Evolutionary conservation across 257 asterid genomes (phyloP).

Genomic region (Sherardia arvensis): DNA sequence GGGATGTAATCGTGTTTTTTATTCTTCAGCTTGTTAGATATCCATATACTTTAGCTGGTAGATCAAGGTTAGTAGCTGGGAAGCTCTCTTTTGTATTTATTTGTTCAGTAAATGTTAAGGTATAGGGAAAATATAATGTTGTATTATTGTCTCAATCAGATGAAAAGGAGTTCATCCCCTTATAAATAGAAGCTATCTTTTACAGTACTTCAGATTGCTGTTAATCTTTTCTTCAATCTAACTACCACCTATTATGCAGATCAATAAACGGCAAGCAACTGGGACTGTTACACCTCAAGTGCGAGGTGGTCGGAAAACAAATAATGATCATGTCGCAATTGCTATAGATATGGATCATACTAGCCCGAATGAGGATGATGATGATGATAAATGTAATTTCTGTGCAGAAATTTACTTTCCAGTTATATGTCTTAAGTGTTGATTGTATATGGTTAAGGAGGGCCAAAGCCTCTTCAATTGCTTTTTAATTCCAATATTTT

Average conservation of each 20-base stretch:
- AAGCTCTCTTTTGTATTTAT: neutral
- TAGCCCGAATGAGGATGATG: constrained; percentile 61
- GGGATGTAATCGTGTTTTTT: neutral
- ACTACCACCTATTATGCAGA: constrained; percentile 31
- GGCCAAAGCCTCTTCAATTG: neutral
- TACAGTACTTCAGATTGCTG: neutral
- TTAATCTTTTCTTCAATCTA: neutral
- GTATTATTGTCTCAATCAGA: neutral
- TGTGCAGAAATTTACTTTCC: neutral
- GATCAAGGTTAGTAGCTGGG: neutral
- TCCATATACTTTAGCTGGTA: neutral
- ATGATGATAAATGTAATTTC: constrained; percentile 80
- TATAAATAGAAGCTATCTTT: too few species aligned
- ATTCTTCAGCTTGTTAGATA: neutral
- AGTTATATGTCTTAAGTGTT: neutral
- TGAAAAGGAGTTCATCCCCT: too few species aligned
- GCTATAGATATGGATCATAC: constrained; percentile 72
- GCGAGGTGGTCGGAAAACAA: constrained; percentile 83
- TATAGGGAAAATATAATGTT: neutral
- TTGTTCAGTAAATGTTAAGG: neutral
- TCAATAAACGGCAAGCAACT: constrained; percentile 57
- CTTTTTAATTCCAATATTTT: constrained; percentile 5
- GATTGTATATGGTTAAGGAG: constrained; percentile 2
- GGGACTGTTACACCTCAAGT: constrained; percentile 67
- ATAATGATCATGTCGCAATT: constrained; percentile 81